Evolutionary conservation across 345 rosid genomes (phyloP).

Genomic region (Syzygium aromaticum): DNA sequence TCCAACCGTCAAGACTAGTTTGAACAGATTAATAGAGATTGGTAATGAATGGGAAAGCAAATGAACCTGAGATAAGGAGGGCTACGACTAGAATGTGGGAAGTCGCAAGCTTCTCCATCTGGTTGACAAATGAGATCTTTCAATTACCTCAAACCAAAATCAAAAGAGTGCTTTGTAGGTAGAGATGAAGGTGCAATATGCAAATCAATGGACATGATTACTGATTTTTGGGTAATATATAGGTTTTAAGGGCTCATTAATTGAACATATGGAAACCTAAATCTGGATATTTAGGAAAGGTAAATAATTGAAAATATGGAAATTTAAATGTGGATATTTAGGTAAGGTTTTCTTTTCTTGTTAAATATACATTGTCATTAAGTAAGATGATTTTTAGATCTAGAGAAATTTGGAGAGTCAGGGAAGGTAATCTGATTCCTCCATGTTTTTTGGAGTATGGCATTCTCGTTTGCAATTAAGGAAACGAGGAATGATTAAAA

Average conservation of each 20-base stretch:
- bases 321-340: background rate
- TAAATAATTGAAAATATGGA: no score
- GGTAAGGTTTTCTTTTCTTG: background rate
- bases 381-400: background rate
- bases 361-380: background rate
- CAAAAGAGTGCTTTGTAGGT: background rate
- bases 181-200: background rate
- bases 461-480: background rate
- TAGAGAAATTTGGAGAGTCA: no score
- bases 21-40: background rate
- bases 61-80: background rate
- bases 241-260: background rate
- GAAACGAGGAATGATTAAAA: background rate
- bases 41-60: background rate
- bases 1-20: background rate
- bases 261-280: background rate
- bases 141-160: background rate
- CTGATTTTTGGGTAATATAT: background rate
- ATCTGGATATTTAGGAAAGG: background rate
- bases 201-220: background rate
- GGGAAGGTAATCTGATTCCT: background rate
- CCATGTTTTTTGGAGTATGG: background rate
- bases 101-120: background rate
- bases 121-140: background rate
- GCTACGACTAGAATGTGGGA: background rate